Evolutionary conservation across 306 rosid genomes (phyloP).

Genomic region (Quercus parvula): DNA sequence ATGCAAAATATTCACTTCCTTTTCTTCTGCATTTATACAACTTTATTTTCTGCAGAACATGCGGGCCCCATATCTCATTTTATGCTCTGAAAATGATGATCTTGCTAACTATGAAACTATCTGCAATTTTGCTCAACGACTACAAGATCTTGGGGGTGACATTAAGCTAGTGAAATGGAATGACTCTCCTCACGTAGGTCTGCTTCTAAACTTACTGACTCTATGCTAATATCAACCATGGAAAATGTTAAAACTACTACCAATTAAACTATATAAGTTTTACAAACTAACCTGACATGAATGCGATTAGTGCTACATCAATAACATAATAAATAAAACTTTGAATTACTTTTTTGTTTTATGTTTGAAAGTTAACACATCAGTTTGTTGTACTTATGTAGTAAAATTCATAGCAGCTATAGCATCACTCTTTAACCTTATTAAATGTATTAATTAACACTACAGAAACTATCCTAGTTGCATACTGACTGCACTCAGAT

Average conservation of each 20-base stretch:
- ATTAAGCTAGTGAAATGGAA: conserved; percentile 78
- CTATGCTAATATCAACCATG: not conserved
- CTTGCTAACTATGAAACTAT: conserved; percentile 77
- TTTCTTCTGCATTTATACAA: conserved; percentile 5
- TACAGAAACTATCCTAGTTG: not conserved
- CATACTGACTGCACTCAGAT: not conserved
- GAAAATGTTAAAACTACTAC: not conserved
- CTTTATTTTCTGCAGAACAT: conserved; percentile 59
- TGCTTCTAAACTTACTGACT: conserved; percentile 30
- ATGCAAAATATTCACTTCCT: not conserved
- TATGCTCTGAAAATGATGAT: conserved; percentile 82
- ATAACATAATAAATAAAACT: too few species aligned
- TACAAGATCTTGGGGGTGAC: conserved; percentile 78
- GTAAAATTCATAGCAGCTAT: too few species aligned
- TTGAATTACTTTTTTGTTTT: too few species aligned
- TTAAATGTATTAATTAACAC: too few species aligned
- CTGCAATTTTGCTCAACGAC: conserved; percentile 64
- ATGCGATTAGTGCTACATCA: too few species aligned
- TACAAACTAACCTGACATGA: too few species aligned
- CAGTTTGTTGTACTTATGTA: too few species aligned
- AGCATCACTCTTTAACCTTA: too few species aligned
- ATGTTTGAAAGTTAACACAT: too few species aligned
- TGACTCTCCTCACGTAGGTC: conserved; percentile 86
- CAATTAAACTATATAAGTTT: too few species aligned
- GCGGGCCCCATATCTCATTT: conserved; percentile 82